Conservation (phyloP, 805 yeast genomes). For the Isabelozyma heimii region DNA sequence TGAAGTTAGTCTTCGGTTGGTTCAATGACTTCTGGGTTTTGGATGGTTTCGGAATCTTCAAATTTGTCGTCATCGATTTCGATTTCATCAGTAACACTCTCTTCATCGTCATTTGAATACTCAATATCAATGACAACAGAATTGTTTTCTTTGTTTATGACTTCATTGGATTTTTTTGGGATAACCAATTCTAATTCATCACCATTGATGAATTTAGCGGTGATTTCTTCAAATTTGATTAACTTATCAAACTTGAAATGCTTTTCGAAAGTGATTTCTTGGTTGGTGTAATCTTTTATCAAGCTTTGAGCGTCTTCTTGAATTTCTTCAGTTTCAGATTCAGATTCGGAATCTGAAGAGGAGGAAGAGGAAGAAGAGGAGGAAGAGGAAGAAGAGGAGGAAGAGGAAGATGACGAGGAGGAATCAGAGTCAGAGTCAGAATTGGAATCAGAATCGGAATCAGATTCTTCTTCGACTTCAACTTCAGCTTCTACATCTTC, state of each 20-base stretch:
- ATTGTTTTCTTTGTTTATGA: slow-evolving; percentile 11
- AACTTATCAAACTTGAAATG: slow-evolving; percentile 40
- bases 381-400: slow-evolving; percentile 2
- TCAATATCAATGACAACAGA: slow-evolving; percentile 25
- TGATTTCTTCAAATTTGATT: slow-evolving; percentile 34
- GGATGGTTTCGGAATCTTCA: background rate
- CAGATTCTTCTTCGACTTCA: slow-evolving; percentile 10
- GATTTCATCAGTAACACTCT: background rate
- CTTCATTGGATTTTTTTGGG: slow-evolving; percentile 26
- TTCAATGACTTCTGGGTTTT: background rate
- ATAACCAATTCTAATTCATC: slow-evolving; percentile 42
- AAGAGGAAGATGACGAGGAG: background rate
- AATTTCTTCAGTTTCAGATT: slow-evolving; percentile 28
- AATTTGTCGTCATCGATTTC: background rate
- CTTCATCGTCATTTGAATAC: slow-evolving; percentile 5
- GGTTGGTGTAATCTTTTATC: slow-evolving; percentile 36
- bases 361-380: slow-evolving; percentile 3
- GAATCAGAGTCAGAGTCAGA: slow-evolving; percentile 6
- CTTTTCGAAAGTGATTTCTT: slow-evolving; percentile 42
- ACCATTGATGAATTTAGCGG: slow-evolving; percentile 33
- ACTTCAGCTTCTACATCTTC: slow-evolving; percentile 8
- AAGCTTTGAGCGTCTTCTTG: slow-evolving; percentile 37
- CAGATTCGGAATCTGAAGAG: slow-evolving; percentile 10
- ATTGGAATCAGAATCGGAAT: background rate
- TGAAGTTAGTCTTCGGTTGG: background rate